Evolutionary conservation across 441 rosid species (phyloP), one percentile per base, ranked within the genome.

Genomic region (Biscutella laevigata): DNA sequence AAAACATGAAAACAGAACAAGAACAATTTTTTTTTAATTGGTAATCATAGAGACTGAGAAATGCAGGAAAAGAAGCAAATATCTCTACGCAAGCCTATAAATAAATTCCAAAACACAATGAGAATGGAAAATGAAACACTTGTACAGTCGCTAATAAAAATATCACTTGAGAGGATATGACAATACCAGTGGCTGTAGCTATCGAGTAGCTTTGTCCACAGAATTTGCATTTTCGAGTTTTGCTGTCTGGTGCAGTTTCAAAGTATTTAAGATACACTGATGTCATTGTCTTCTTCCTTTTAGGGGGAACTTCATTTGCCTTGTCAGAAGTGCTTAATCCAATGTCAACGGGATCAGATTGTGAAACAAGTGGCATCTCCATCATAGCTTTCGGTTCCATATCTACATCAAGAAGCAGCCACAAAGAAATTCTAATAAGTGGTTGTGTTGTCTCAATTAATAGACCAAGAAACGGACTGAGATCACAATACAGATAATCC

Each of bases 221-320:
- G 75, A 86, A 81, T 71, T 84, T 90, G 84, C 97, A 90, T 62
- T 83, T 75, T 21, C 97, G 74, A 62, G 84, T 86, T 68, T 84
- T 90, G 57, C 82, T 83, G 60, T 86, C 95, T 44, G 82, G 49
- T 29, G 95, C 81, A 43, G 87, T 86, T 73, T 86, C 92, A 38
- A 90, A 90, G 51, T 76, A 84, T 67, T 83, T 90, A 26, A 90
- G 97, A 70, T 74, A 90, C 6, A 86, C 86, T 1, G 97, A 90
- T 9, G 97, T 90, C 97, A 86, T 84, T 0, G 94, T 84, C 79
- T 90, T 90, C 77, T 86, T 90, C 39, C 97, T 77, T 70, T 90
- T 90, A 19, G 87, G 67, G 2, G 80, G 65, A 43, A 42, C 46
- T 46, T 73, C 15, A 57, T 55, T 75, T 44, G 78, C 70, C 68